Conservation (phyloP, 2,329 filamentous ascomycete species). For the Cytospora schulzeri region DNA sequence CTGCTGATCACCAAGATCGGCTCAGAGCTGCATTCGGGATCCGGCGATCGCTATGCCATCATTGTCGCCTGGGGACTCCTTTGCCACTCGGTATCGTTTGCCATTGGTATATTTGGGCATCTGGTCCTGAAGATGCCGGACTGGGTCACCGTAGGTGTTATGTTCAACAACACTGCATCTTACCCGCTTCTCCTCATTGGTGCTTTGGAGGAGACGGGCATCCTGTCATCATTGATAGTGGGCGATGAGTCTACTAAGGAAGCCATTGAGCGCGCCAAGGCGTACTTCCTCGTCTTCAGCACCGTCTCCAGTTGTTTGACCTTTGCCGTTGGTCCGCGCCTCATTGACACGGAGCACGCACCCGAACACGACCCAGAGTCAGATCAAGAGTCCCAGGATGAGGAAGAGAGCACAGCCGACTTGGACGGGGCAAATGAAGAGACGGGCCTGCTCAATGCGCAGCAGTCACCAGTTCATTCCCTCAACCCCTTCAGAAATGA, state of each 20-base stretch:
- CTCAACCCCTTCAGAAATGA: slow-evolving; percentile 27
- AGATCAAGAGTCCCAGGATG: slow-evolving; percentile 28
- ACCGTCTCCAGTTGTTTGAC: slow-evolving; percentile 65
- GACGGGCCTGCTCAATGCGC: slow-evolving; percentile 49
- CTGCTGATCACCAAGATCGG: slow-evolving; percentile 50
- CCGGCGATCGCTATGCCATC: slow-evolving; percentile 41
- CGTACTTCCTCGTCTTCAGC: slow-evolving; percentile 67
- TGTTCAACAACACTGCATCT: slow-evolving; percentile 53
- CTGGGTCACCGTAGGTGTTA: slow-evolving; percentile 43
- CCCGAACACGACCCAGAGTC: slow-evolving; percentile 35
- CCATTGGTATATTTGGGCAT: slow-evolving; percentile 42
- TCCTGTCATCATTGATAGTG: slow-evolving; percentile 51
- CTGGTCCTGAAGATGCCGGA: slow-evolving; percentile 45
- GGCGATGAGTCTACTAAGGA: slow-evolving; percentile 45
- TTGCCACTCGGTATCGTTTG: slow-evolving; percentile 43
- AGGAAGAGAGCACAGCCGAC: slow-evolving; percentile 28
- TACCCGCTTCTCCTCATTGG: slow-evolving; percentile 49
- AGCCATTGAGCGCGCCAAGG: slow-evolving; percentile 60
- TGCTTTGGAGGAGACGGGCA: slow-evolving; percentile 52
- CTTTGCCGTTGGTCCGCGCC: slow-evolving; percentile 62
- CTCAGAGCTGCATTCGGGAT: slow-evolving; percentile 41
- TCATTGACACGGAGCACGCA: slow-evolving; percentile 51
- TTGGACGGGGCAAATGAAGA: slow-evolving; percentile 42
- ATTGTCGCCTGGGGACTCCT: slow-evolving; percentile 46
- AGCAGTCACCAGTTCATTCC: slow-evolving; percentile 30